These are phyloP conservation scores for Lotus japonicus DNA, from an alignment of 306 rosid genomes.

Conservation along the genomic window DNA sequence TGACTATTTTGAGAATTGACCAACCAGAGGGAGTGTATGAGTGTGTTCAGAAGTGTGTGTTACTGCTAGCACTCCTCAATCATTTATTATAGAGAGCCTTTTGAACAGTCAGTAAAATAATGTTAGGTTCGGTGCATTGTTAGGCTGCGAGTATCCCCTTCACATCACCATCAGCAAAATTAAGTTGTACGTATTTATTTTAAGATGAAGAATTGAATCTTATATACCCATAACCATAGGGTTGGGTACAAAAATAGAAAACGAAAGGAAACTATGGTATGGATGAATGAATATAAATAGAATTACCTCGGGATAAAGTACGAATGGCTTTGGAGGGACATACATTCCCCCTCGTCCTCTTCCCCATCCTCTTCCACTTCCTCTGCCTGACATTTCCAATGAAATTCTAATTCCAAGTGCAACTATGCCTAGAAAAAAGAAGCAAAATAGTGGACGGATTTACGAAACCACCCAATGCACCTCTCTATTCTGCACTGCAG, in stretches of 20 bases:
- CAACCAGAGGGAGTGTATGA: too few species aligned
- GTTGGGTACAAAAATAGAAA: too few species aligned
- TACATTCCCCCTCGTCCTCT: not conserved
- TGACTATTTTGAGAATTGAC: too few species aligned
- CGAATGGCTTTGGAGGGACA: slow-evolving; percentile 8
- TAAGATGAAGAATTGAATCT: not conserved
- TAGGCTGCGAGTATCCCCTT: not conserved
- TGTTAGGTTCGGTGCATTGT: not conserved
- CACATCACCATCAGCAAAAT: not conserved
- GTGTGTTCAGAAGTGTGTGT: too few species aligned
- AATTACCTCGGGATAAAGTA: slow-evolving; percentile 32
- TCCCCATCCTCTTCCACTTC: slow-evolving; percentile 26
- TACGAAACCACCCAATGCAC: not conserved
- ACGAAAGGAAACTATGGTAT: not conserved
- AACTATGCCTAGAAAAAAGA: not conserved
- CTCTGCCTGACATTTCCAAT: slow-evolving; percentile 28
- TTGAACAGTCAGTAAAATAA: not conserved
- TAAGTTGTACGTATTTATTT: not conserved
- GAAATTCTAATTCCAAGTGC: not conserved
- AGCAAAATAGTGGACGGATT: not conserved
- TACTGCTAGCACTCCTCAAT: too few species aligned
- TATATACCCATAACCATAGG: not conserved
- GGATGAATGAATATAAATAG: not conserved
- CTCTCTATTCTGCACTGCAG: too few species aligned
- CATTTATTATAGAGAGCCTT: not conserved